These are phyloP conservation scores for Dioscorea zingiberensis DNA, from an alignment of 106 monocot genomes.

Conservation along the genomic window DNA sequence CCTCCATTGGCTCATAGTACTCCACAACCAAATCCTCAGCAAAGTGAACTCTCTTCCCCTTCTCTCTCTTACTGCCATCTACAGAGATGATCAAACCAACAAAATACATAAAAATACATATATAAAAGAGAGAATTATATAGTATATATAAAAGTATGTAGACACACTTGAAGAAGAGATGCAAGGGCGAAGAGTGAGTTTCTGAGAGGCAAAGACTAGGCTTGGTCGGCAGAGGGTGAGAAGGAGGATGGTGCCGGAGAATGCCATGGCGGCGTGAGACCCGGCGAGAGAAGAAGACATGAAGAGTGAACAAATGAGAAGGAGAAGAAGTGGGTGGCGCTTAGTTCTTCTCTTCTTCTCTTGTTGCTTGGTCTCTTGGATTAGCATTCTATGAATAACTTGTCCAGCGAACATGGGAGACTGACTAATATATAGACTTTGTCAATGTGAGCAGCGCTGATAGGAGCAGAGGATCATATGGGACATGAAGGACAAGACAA, in stretches of 20 bases:
- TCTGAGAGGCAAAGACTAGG: not conserved
- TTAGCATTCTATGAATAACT: too few species aligned
- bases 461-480: too few species aligned
- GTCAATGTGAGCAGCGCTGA: too few species aligned
- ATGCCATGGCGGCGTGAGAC: constrained; percentile 36
- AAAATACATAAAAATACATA: not conserved
- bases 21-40: constrained; percentile 31
- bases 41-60: constrained; percentile 30
- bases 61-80: constrained; percentile 20
- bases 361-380: too few species aligned
- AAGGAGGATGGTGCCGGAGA: constrained; percentile 41
- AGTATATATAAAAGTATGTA: not conserved
- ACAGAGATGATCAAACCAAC: not conserved
- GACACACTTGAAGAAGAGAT: constrained; percentile 14
- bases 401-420: too few species aligned
- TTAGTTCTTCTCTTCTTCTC: too few species aligned
- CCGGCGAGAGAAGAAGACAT: constrained; percentile 9
- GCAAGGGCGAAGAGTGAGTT: constrained; percentile 10
- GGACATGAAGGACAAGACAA: too few species aligned
- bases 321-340: too few species aligned
- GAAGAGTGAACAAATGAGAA: too few species aligned
- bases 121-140: not conserved
- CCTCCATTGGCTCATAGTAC: not conserved
- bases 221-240: constrained; percentile 32
- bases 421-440: too few species aligned